Evolutionary conservation across 1,284 basidiomycete species (phyloP).

Genomic region (Trametes hirsuta): DNA sequence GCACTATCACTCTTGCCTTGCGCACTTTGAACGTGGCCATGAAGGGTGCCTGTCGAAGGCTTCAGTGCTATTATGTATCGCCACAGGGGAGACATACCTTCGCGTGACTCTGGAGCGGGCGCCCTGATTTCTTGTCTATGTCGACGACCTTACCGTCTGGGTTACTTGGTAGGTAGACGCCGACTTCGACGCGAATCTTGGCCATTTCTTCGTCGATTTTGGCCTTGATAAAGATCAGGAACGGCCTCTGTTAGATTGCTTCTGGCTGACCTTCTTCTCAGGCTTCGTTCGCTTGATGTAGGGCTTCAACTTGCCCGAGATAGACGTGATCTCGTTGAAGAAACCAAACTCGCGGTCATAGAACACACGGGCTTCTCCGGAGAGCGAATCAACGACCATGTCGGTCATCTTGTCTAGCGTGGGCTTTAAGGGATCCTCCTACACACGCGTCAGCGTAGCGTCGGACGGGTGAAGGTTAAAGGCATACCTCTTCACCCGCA

Average conservation of each 20-base stretch:
- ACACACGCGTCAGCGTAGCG: constrained; percentile 8
- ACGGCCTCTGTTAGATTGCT: background rate
- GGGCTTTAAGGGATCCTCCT: constrained; percentile 97
- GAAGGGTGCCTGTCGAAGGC: constrained; percentile 81
- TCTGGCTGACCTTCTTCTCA: constrained; percentile 85
- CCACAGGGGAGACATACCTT: constrained; percentile 58
- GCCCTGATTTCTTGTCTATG: constrained; percentile 94
- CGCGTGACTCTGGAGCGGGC: constrained; percentile 96
- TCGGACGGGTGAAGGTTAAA: constrained; percentile 20
- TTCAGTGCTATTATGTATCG: background rate
- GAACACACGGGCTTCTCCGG: constrained; percentile 89
- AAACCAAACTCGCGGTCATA: constrained; percentile 97
- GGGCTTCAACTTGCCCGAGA: constrained; percentile 97
- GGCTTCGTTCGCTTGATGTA: constrained; percentile 95
- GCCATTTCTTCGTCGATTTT: constrained; percentile 99
- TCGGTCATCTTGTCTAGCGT: constrained; percentile 87
- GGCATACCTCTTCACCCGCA: constrained; percentile 72
- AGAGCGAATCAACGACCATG: constrained; percentile 83
- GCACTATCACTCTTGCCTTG: constrained; percentile 71
- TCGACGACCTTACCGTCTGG: constrained; percentile 97
- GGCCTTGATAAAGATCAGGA: constrained; percentile 53
- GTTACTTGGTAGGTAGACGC: constrained; percentile 97
- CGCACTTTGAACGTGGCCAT: constrained; percentile 99
- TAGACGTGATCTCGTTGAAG: constrained; percentile 96
- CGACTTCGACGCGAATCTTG: constrained; percentile 90